Conservation (phyloP, 345 rosid genomes). For the Mallotus nudiflorus region DNA sequence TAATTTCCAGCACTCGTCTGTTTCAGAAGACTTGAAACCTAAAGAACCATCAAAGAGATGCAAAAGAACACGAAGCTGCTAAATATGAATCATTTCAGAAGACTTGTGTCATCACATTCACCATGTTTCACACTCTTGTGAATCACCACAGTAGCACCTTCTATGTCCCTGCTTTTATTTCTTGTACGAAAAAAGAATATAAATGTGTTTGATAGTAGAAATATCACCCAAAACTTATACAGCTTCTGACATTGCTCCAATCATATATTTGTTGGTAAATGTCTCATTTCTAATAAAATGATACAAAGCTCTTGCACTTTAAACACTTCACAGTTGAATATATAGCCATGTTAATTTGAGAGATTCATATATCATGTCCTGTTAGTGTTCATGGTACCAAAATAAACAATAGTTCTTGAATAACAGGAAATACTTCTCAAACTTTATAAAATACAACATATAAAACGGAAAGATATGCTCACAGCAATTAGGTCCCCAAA, state of each 20-base stretch:
- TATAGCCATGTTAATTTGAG: too few relatives aligned
- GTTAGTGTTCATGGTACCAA: too few relatives aligned
- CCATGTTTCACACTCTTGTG: not conserved
- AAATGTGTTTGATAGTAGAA: not conserved
- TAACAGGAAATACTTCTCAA: too few relatives aligned
- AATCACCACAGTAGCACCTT: too few relatives aligned
- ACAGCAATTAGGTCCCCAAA: constrained; percentile 96
- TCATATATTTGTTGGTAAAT: not conserved
- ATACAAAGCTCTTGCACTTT: not conserved
- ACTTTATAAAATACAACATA: too few relatives aligned
- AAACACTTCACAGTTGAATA: not conserved
- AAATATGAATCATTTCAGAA: too few relatives aligned
- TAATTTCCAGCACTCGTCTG: too few relatives aligned
- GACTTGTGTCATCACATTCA: not conserved
- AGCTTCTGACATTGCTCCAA: not conserved
- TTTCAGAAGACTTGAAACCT: not conserved
- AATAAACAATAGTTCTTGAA: not conserved
- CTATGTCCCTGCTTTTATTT: too few relatives aligned
- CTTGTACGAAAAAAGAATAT: too few relatives aligned
- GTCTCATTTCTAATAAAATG: not conserved
- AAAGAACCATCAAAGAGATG: not conserved
- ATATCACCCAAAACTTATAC: not conserved
- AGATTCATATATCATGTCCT: not conserved
- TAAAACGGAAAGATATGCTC: constrained; percentile 34
- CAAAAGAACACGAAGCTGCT: not conserved